Conservation (phyloP, 305 asterid genomes). For the Fraxinus nigra region DNA sequence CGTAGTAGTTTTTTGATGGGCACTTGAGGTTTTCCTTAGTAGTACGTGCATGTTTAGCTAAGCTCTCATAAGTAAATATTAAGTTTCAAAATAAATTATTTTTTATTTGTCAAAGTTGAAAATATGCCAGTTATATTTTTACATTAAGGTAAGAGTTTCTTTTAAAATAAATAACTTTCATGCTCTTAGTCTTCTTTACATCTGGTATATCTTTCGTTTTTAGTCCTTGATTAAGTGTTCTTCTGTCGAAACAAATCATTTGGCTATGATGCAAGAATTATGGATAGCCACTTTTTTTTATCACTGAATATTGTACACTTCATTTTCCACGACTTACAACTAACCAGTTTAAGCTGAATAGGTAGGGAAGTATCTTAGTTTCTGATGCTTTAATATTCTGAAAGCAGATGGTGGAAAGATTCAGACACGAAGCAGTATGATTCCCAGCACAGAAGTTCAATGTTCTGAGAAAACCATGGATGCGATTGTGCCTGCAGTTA, state of each 20-base stretch:
- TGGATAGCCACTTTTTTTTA: not conserved
- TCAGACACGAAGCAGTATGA: conserved; percentile 31
- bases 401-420: conserved; percentile 45
- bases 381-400: conserved; percentile 15
- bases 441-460: conserved; percentile 38
- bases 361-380: not conserved
- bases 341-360: not conserved
- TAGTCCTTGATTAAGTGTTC: not conserved
- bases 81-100: not conserved
- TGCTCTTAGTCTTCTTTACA: not conserved
- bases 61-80: not conserved
- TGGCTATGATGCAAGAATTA: not conserved
- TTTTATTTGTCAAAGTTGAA: not conserved
- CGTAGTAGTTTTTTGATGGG: not conserved
- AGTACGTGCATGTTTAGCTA: not conserved
- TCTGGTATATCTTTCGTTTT: not conserved
- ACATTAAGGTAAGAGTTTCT: not conserved
- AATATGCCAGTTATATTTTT: not conserved
- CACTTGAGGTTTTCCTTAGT: not conserved
- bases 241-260: not conserved
- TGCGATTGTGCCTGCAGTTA: conserved; percentile 18
- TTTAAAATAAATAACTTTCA: not conserved
- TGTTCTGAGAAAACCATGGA: conserved; percentile 47
- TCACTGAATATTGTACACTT: not conserved
- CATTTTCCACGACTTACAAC: not conserved